A percentile compares a stretch with the other conserved stretches of the same genome.
Evolutionary conservation across 768 basidiomycete species (phyloP).

Genomic region (Suillus sp.): DNA sequence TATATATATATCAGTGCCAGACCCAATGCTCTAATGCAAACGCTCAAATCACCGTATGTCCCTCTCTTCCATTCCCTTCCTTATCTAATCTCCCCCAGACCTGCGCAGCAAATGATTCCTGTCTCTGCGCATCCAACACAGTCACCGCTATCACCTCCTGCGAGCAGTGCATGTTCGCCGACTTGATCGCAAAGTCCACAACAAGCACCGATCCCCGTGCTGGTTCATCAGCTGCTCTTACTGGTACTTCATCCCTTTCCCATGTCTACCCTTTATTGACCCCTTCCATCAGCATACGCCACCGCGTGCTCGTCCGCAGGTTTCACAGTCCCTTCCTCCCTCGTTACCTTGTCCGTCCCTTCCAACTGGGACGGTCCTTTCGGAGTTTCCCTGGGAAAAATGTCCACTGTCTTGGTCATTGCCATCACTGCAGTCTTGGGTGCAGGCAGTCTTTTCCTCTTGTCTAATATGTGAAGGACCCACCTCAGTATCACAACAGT

Average conservation of each 20-base stretch:
- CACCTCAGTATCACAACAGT: background rate
- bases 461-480: conserved; percentile 51
- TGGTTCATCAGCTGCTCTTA: conserved; percentile 61
- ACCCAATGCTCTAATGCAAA: conserved; percentile 30
- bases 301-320: conserved; percentile 46
- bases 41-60: conserved; percentile 28
- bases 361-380: conserved; percentile 63
- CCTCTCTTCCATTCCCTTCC: background rate
- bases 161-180: conserved; percentile 68
- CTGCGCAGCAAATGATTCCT: conserved; percentile 49
- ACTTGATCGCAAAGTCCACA: conserved; percentile 52
- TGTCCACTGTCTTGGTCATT: conserved; percentile 48
- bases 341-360: conserved; percentile 48
- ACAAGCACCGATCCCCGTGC: conserved; percentile 51
- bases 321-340: conserved; percentile 39
- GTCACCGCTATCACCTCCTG: conserved; percentile 49
- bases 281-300: conserved; percentile 50
- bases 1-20: conserved; percentile 24
- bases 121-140: conserved; percentile 54
- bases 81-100: conserved; percentile 34
- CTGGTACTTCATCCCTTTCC: conserved; percentile 41
- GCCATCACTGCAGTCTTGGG: conserved; percentile 49
- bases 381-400: conserved; percentile 46
- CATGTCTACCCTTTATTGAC: conserved; percentile 15
- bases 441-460: conserved; percentile 46